Evolutionary conservation across 2,329 filamentous ascomycete species (phyloP).

Genomic region (Tolypocladium paradoxum): DNA sequence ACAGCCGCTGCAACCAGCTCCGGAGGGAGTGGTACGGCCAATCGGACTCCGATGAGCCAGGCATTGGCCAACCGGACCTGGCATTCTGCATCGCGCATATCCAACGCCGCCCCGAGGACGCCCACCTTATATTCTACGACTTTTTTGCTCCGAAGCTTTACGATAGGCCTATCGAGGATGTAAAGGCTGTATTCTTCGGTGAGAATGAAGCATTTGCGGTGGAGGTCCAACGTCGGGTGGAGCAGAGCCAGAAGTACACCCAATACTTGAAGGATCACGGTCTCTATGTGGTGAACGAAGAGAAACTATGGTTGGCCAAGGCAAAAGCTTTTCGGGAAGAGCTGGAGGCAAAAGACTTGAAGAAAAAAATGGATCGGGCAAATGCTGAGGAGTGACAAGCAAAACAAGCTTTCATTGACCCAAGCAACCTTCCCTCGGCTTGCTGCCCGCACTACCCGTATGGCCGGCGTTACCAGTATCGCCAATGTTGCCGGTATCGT

Average conservation of each 20-base stretch:
- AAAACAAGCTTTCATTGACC: no score
- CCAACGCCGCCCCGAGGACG: constrained; percentile 6
- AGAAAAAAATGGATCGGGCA: no score
- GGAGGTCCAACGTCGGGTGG: constrained; percentile 6
- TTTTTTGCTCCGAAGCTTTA: constrained; percentile 3
- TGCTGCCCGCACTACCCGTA: no score
- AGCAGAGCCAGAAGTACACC: constrained; percentile 9
- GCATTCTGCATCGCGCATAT: constrained; percentile 8
- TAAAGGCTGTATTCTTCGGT: constrained; percentile 8
- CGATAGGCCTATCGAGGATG: constrained; percentile 4
- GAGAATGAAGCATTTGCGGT: constrained; percentile 2
- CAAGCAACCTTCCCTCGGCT: no score
- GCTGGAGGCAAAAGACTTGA: no score
- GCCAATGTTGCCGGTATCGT: no score
- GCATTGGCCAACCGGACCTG: constrained; percentile 1
- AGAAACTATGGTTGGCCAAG: constrained; percentile 5
- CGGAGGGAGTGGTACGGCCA: constrained; percentile 8
- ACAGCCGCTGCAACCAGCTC: constrained; percentile 2
- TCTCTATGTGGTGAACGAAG: constrained; percentile 6
- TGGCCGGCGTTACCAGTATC: no score
- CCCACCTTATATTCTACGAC: constrained; percentile 6
- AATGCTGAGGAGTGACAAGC: no score
- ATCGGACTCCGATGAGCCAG: not conserved
- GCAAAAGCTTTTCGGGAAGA: constrained; percentile 7
- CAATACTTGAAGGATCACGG: constrained; percentile 8